Evolutionary conservation across 1,139 yeast genomes (phyloP).

Genomic region (Meyerozyma elateridarum): DNA sequence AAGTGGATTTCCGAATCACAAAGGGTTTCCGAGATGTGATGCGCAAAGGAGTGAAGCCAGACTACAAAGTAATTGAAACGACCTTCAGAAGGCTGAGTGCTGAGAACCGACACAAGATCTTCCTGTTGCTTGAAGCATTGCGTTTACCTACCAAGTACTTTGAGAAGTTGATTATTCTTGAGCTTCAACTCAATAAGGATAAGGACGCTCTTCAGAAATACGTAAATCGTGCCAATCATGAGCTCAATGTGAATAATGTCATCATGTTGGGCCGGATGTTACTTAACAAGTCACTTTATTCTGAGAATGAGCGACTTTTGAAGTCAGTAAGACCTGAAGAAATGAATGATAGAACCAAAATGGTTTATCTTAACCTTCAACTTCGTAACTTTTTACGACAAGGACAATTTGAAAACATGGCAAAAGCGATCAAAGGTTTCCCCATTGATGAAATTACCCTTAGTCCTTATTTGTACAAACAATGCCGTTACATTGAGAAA

Average conservation of each 20-base stretch:
- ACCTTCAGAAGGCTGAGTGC: conserved; percentile 27
- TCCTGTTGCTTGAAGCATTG: conserved; percentile 18
- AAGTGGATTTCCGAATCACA: conserved; percentile 29
- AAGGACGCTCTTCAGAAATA: conserved; percentile 8
- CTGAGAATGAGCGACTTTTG: conserved; percentile 22
- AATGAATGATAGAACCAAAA: conserved; percentile 22
- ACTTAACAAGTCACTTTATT: conserved; percentile 24
- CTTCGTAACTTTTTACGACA: conserved; percentile 20
- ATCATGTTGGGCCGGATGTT: conserved; percentile 29
- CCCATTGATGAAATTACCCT: conserved; percentile 27
- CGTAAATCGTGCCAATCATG: conserved; percentile 3
- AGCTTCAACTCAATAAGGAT: conserved; percentile 2
- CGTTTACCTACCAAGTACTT: conserved; percentile 15
- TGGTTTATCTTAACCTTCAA: conserved; percentile 21
- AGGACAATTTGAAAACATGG: conserved; percentile 19
- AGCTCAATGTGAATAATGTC: conserved; percentile 24
- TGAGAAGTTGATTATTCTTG: conserved; percentile 8
- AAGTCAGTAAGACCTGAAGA: conserved; percentile 19
- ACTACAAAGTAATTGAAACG: conserved; percentile 24
- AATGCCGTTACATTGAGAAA: conserved; percentile 28
- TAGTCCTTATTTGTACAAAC: conserved; percentile 33
- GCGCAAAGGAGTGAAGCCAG: conserved; percentile 35
- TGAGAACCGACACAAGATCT: conserved; percentile 15
- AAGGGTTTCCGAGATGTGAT: conserved; percentile 33
- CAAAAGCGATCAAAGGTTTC: conserved; percentile 21